Evolutionary conservation across 371 early-diverging fungal genomes (phyloP).

Genomic region (Mucor circinelloides): DNA sequence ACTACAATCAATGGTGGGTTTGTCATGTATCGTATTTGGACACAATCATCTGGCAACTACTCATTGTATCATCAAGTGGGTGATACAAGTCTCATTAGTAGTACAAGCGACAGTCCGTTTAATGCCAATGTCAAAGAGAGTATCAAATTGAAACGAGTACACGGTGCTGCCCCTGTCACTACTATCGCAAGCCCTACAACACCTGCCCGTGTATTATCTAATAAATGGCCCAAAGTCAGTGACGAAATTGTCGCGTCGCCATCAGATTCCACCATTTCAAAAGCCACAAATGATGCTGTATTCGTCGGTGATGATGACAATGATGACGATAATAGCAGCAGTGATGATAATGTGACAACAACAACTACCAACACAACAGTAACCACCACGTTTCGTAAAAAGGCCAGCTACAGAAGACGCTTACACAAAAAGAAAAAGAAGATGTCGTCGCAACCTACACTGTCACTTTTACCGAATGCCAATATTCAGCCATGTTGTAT

Average conservation of each 20-base stretch:
- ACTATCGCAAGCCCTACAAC: neutral
- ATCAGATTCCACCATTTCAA: neutral
- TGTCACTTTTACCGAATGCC: slow-evolving; percentile 32
- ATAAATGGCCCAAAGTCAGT: slow-evolving; percentile 38
- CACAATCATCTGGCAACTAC: slow-evolving; percentile 8
- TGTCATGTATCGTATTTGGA: slow-evolving; percentile 53
- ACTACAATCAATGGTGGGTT: slow-evolving; percentile 47
- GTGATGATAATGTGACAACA: slow-evolving; percentile 9
- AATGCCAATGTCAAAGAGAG: neutral
- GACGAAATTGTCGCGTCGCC: slow-evolving; percentile 30
- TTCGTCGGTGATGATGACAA: neutral
- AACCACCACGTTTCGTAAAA: neutral
- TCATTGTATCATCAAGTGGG: neutral
- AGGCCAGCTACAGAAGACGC: slow-evolving; percentile 4
- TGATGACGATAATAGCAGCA: slow-evolving; percentile 11
- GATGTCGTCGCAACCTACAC: neutral
- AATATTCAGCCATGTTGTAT: slow-evolving; percentile 39
- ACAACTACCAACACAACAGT: neutral
- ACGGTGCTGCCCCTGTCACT: neutral
- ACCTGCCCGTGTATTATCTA: neutral
- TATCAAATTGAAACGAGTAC: neutral
- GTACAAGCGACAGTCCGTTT: neutral
- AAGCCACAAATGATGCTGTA: neutral
- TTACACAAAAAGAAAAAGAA: neutral
- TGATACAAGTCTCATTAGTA: neutral